Percentiles rank a stretch among this genome's conserved stretches.
Conservation (phyloP, 345 rosid species). For the Excoecaria agallocha region DNA sequence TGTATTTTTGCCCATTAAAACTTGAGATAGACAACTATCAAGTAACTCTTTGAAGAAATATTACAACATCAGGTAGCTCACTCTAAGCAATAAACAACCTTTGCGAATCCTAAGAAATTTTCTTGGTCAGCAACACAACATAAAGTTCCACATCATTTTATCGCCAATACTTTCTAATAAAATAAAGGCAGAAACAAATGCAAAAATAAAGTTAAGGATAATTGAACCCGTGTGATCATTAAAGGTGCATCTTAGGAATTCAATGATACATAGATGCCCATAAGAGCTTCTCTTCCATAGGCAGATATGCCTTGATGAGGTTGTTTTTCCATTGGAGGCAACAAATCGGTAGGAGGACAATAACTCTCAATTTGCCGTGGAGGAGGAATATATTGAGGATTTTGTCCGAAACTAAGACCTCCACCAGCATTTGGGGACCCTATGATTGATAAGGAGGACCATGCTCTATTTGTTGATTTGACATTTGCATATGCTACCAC, state of each 20-base stretch:
- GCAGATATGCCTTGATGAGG: conserved; percentile 96
- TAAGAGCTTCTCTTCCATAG: conserved; percentile 88
- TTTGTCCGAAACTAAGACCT: conserved; percentile 69
- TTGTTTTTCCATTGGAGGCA: conserved; percentile 83
- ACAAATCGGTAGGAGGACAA: conserved; percentile 80
- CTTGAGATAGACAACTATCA: not conserved
- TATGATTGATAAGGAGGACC: conserved; percentile 87
- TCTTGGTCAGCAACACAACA: conserved; percentile 1
- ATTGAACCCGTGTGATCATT: conserved; percentile 84
- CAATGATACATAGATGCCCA: conserved; percentile 62
- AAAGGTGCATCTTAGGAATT: conserved; percentile 68
- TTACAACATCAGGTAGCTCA: not conserved
- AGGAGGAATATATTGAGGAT: conserved; percentile 81
- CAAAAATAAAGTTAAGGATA: not conserved
- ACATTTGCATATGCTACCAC: conserved; percentile 69
- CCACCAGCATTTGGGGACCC: conserved; percentile 79
- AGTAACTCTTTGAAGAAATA: not conserved
- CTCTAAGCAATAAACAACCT: not conserved
- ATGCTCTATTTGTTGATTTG: conserved; percentile 74
- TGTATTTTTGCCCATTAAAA: not conserved
- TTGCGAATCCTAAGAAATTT: not conserved
- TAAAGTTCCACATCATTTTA: not conserved
- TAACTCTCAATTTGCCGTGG: conserved; percentile 75
- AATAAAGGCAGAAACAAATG: not conserved
- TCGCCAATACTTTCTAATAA: not conserved